These are phyloP conservation scores for Dactylellina haptotyla DNA, from an alignment of 2,329 filamentous ascomycete genomes.

Conservation along the genomic window DNA sequence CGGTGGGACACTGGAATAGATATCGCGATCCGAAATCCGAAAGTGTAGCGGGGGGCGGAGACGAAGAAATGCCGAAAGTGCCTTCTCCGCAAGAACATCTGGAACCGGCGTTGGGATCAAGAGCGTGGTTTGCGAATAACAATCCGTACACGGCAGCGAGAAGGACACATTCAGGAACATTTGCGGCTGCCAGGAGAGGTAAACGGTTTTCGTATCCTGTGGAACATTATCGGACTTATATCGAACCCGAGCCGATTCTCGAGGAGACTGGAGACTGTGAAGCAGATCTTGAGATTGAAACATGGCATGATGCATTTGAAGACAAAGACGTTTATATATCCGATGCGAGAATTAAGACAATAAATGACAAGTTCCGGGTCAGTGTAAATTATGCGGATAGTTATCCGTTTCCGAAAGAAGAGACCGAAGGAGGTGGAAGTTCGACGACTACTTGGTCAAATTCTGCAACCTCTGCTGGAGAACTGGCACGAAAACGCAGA, in stretches of 20 bases:
- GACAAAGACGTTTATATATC: slow-evolving; percentile 3
- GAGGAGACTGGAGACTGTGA: slow-evolving; percentile 27
- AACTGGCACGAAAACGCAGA: slow-evolving; percentile 22
- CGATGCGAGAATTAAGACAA: neutral
- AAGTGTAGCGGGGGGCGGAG: neutral
- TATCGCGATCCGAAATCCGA: slow-evolving; percentile 34
- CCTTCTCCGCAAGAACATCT: no score
- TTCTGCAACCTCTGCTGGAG: slow-evolving; percentile 45
- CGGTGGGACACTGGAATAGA: slow-evolving; percentile 32
- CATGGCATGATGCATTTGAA: neutral
- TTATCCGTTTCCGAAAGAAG: slow-evolving; percentile 33
- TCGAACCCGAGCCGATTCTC: slow-evolving; percentile 23
- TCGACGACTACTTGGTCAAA: slow-evolving; percentile 48
- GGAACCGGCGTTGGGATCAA: no score
- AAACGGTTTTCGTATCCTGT: slow-evolving; percentile 12
- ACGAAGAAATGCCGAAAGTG: no score
- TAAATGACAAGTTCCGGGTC: neutral
- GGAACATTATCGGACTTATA: slow-evolving; percentile 14
- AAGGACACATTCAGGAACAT: slow-evolving; percentile 38
- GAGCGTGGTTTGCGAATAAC: slow-evolving; percentile 38
- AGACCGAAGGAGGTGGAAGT: slow-evolving; percentile 18
- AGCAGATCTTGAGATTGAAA: neutral
- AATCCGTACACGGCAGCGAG: slow-evolving; percentile 50
- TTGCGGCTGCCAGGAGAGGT: slow-evolving; percentile 38
- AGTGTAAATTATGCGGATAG: slow-evolving; percentile 15